Evolutionary conservation across 1,284 basidiomycete genomes (phyloP).

Genomic region (Austroboletus novae-zelandiae): DNA sequence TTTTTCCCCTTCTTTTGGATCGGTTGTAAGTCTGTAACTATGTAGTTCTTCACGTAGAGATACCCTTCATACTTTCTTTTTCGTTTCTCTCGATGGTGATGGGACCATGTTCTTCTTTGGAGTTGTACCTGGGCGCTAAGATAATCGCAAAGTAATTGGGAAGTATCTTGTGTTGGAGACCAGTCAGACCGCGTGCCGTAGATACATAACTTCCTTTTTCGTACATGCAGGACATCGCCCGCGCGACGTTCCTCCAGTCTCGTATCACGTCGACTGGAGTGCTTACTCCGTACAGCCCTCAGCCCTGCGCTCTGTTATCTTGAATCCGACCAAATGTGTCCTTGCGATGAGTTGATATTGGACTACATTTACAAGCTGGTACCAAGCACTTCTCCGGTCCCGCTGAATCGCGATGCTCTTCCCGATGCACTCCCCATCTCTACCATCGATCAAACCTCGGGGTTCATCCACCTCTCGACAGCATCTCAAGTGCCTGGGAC

Average conservation of each 20-base stretch:
- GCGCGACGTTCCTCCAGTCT: too few species aligned
- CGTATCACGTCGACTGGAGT: too few species aligned
- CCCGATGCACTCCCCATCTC: constrained; percentile 28
- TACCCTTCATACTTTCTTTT: constrained; percentile 16
- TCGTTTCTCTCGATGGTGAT: not conserved
- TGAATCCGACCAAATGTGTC: constrained; percentile 1
- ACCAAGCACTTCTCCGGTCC: constrained; percentile 10
- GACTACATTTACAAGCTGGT: constrained; percentile 33
- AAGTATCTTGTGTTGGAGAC: too few species aligned
- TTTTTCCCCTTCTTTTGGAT: constrained; percentile 6
- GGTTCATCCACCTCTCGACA: constrained; percentile 32
- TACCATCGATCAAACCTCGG: constrained; percentile 19
- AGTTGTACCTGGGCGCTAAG: too few species aligned
- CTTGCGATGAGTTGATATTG: constrained; percentile 18
- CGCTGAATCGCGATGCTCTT: constrained; percentile 9
- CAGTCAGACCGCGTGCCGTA: too few species aligned
- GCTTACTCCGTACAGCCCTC: too few species aligned
- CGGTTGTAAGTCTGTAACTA: constrained; percentile 20
- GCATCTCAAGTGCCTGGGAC: constrained; percentile 22
- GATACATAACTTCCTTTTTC: too few species aligned
- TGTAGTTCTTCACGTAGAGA: constrained; percentile 24
- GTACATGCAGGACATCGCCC: too few species aligned
- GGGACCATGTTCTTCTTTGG: too few species aligned
- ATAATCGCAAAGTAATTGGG: too few species aligned
- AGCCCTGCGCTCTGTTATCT: too few species aligned